phyloP scores from a whole-genome alignment of 352 stramenopile species.

The Phytophthora kernoviae region DNA sequence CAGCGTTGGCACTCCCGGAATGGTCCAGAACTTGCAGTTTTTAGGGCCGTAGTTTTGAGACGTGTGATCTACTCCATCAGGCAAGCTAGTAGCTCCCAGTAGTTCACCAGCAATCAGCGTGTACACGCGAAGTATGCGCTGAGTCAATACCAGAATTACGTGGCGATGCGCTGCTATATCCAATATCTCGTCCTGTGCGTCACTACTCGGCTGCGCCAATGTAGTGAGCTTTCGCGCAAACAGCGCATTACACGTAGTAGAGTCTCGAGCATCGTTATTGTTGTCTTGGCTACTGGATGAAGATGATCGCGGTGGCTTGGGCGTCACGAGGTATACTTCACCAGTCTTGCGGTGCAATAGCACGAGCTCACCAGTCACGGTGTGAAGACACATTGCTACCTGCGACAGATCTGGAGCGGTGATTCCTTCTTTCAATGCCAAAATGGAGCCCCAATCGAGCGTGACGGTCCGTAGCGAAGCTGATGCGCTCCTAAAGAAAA shows the following conservation, averaged over 20 bases:
- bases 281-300: slow-evolving; percentile 3
- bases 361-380: slow-evolving; percentile 79
- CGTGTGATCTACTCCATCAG: slow-evolving; percentile 8
- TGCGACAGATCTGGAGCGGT: slow-evolving; percentile 7
- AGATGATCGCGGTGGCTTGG: slow-evolving; percentile 12
- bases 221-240: slow-evolving; percentile 29
- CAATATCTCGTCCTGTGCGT: slow-evolving; percentile 10
- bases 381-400: slow-evolving; percentile 58
- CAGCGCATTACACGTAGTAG: slow-evolving; percentile 22
- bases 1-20: slow-evolving; percentile 48
- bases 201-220: slow-evolving; percentile 17
- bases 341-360: slow-evolving; percentile 42
- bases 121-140: slow-evolving; percentile 43
- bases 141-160: slow-evolving; percentile 28
- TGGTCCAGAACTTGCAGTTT: slow-evolving; percentile 56
- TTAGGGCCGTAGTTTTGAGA: slow-evolving; percentile 7
- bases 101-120: slow-evolving; percentile 55
- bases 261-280: slow-evolving; percentile 3
- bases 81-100: slow-evolving; percentile 46
- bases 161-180: slow-evolving; percentile 40
- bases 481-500: slow-evolving; percentile 65
- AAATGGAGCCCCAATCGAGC: slow-evolving; percentile 41
- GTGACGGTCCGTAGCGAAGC: slow-evolving; percentile 45
- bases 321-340: slow-evolving; percentile 49
- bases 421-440: slow-evolving; percentile 5